phyloP scores from a whole-genome alignment of 495 filamentous ascomycete genomes.

The Endocarpon pusillum region DNA sequence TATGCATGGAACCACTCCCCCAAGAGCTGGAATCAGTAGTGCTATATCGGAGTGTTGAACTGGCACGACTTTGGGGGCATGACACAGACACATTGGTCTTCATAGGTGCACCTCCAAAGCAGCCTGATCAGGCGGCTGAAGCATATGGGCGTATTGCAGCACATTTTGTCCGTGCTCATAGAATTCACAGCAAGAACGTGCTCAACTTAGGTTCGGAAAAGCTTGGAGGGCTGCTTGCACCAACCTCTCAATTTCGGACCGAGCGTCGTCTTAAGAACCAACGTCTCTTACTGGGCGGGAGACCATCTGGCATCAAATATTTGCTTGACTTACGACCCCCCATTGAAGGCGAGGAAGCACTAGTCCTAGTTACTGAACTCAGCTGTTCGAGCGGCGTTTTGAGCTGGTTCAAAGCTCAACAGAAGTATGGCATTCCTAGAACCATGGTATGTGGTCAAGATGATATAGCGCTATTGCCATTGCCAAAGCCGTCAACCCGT shows the following conservation, averaged over 20 bases:
- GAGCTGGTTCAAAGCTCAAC: constrained; percentile 21
- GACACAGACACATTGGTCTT: constrained; percentile 36
- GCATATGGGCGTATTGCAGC: constrained; percentile 6
- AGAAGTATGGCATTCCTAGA: constrained; percentile 29
- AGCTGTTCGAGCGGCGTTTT: constrained; percentile 36
- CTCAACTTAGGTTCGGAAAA: constrained; percentile 28
- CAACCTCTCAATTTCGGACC: constrained; percentile 19
- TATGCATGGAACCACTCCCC: too few species aligned
- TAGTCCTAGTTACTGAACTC: constrained; percentile 36
- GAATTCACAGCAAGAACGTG: constrained; percentile 27
- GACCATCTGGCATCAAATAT: constrained; percentile 32
- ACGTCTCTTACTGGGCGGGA: constrained; percentile 14
- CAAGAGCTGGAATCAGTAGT: too few species aligned
- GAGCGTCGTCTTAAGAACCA: constrained; percentile 15
- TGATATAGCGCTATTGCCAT: constrained; percentile 7
- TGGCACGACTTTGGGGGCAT: constrained; percentile 17
- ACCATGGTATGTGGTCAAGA: constrained; percentile 21
- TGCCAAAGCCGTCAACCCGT: not conserved
- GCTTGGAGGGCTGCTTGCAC: constrained; percentile 29
- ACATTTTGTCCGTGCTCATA: constrained; percentile 20
- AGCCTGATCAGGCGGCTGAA: constrained; percentile 10
- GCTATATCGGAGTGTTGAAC: too few species aligned
- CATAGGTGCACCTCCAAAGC: constrained; percentile 27
- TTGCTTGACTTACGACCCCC: constrained; percentile 47
- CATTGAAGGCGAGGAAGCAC: constrained; percentile 38